Base-by-base conservation (phyloP, 1,284 basidiomycete genomes). In the Leccinum solheimii region DNA sequence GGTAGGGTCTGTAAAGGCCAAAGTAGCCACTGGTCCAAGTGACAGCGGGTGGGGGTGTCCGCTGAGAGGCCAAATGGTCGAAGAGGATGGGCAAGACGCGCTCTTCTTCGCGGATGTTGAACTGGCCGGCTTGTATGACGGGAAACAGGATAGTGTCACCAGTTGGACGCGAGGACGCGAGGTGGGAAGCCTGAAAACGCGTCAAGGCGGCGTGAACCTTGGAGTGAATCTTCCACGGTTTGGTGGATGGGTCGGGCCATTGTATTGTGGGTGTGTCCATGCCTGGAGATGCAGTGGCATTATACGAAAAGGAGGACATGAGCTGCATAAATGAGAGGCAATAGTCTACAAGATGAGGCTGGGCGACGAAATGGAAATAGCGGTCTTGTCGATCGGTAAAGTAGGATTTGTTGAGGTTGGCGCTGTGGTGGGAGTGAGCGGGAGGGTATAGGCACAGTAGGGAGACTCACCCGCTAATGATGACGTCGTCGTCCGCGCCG, bases 1-100 rank as follows among this genome's bases (percentile, higher is more conserved):
- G 92, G 76, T 98, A 98, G n/a, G 83, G 84, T 63, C 83, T 79
- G 69, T 92, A 92, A 43, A 98, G 80, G 7, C 91, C 92, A 71
- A 99, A 99, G 77, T 99, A 99, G 14, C 97, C 97, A 65, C 90
- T 95, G 13, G 97, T 99, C 69, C 97, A 78, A 73, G 96, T 85
- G 51, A 91, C 71, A 5, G 85, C 63, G 2, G 86, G 85, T 5
- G 77, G 69, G 54, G 57, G 55, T 7, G 73, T 26, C 55, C 34
- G 54, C n/a, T 30, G 36, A 43, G 58, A 64, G 48, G 64, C 60
- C 63, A 83, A 62, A 68, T 81, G 73, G 9, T 80, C 68, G 67
- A 93, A 92, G 19, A 94, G 79, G 43, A 78, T 73, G 1, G 79
- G 74, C 52, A 96, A 74, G 27, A 81, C 81, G 3, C 75, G 75